phyloP scores from a whole-genome alignment of 1,284 basidiomycete genomes.

The Meripilus lineatus region DNA sequence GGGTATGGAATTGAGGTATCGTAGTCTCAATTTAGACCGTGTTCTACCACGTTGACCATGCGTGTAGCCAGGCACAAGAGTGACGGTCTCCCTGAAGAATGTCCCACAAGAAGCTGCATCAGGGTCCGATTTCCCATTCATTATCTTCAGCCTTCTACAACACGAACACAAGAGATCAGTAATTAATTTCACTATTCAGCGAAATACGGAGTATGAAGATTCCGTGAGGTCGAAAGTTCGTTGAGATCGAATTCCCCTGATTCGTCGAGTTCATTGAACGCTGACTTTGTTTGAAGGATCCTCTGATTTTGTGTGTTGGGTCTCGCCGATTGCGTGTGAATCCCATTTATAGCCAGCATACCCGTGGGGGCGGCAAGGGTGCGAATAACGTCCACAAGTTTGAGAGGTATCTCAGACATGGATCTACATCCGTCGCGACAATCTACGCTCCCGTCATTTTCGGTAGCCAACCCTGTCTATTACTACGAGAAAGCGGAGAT shows the following conservation, averaged over 20 bases:
- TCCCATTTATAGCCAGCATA: constrained; percentile 91
- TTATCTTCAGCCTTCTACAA: constrained; percentile 82
- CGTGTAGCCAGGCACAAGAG: constrained; percentile 70
- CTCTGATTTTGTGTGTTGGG: constrained; percentile 85
- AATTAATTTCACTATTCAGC: constrained; percentile 88
- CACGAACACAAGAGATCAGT: constrained; percentile 98
- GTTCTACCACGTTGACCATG: not conserved
- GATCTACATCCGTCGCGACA: constrained; percentile 78
- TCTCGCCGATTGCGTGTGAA: constrained; percentile 81
- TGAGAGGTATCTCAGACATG: constrained; percentile 87
- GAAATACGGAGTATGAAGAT: constrained; percentile 92
- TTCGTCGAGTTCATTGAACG: not conserved
- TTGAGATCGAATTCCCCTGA: not conserved
- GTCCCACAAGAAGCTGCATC: constrained; percentile 55
- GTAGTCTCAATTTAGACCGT: not conserved
- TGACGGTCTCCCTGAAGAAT: constrained; percentile 68
- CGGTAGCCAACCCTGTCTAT: constrained; percentile 77
- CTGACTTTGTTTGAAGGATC: constrained; percentile 57
- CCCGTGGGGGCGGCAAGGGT: constrained; percentile 84
- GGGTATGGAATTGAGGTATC: constrained; percentile 58
- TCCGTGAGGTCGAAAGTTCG: constrained; percentile 86
- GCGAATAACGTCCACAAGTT: constrained; percentile 98
- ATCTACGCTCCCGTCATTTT: constrained; percentile 89
- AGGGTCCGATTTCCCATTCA: constrained; percentile 46
- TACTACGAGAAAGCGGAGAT: constrained; percentile 66